Base-by-base conservation (phyloP, 2,329 filamentous ascomycete genomes). In the Sarocladium oryzae region DNA sequence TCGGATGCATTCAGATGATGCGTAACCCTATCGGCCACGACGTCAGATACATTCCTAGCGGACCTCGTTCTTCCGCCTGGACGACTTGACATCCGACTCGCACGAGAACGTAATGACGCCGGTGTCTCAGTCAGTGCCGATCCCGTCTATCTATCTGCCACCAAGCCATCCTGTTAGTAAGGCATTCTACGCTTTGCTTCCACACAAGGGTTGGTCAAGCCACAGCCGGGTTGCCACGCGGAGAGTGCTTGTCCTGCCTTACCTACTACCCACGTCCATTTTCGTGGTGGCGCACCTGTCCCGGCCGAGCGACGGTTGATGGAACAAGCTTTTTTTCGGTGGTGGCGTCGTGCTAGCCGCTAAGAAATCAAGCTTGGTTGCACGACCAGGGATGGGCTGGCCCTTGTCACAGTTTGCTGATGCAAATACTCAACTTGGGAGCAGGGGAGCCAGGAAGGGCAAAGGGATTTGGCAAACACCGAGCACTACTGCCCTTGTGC, bases 311-410 rank as follows among this genome's bases (percentile, higher is more conserved):
- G 21, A 13, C 7, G 11, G 40, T 21, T 7, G 23, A 43, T 43
- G 11, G 40, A 43, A 43, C 40, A 43, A 43, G 40, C 40, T 43
- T 43, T 43, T n/a, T 43, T 43, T 18, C 21, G 36, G 23, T 43
- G 40, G 40, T 20, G 40, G 21, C 26, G n/a, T 43, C 40, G 40
- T 28, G 23, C 21, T 26, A 43, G 40, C 36, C 40, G 23, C 40
- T 43, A 43, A 43, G n/a, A 15, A 28, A 7, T 23, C 40, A 43
- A 43, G 21, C 21, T 28, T 26, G 23, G 40, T 28, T 20, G 37
- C 37, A 21, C 18, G 37, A 40, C 37, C 37, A 40, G 37, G 35
- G 35, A n/a, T 37, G 10, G 9, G 16, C 6, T 18, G 35, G 35
- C n/a, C 6, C n/a, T n/a, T 10, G 35, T 10, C 6, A n/a, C 35